Evolutionary conservation across 148 eudicot species (phyloP).

Genomic region (Agrostemma githago): DNA sequence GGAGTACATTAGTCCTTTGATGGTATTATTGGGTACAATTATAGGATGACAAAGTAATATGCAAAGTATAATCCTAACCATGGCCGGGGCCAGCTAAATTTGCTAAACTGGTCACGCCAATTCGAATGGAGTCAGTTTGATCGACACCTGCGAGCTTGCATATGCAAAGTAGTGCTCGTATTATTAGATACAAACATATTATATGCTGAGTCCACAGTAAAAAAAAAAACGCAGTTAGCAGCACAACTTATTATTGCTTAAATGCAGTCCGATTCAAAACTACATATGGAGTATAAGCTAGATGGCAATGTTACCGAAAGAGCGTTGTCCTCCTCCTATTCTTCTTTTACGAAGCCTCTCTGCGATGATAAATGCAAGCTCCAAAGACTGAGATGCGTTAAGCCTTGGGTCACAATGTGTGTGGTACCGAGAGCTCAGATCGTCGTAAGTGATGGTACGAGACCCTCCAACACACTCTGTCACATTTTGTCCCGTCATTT

Average conservation of each 20-base stretch:
- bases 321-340: slow-evolving; percentile 33
- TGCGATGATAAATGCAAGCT: slow-evolving; percentile 70
- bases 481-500: slow-evolving; percentile 83
- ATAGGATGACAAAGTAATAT: no score
- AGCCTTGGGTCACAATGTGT: slow-evolving; percentile 84
- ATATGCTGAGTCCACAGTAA: no score
- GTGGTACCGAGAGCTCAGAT: slow-evolving; percentile 74
- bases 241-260: slow-evolving; percentile 15
- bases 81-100: neutral
- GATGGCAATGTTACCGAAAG: slow-evolving; percentile 10
- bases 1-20: no score
- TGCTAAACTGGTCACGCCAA: neutral
- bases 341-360: slow-evolving; percentile 73
- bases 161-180: neutral
- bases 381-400: slow-evolving; percentile 73
- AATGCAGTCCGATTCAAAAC: neutral
- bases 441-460: slow-evolving; percentile 69
- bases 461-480: slow-evolving; percentile 81
- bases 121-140: neutral
- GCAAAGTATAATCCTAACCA: no score
- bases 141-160: neutral
- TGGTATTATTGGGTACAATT: no score
- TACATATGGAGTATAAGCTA: neutral
- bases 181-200: no score
- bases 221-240: neutral